Evolutionary conservation across 1,284 basidiomycete species (phyloP).

Genomic region (Trametes polyzona): DNA sequence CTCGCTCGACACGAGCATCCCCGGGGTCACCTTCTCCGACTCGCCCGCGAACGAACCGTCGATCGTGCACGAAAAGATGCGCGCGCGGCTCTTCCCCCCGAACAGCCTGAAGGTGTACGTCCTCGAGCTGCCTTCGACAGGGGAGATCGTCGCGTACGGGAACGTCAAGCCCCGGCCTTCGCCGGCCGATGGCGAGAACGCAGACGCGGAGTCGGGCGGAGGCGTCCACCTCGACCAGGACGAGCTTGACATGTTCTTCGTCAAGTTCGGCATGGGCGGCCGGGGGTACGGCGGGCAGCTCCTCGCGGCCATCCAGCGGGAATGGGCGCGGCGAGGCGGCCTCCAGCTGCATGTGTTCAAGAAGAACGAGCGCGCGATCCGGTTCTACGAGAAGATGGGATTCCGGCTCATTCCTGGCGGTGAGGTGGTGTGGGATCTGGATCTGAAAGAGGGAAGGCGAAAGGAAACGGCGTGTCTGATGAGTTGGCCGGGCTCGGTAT

Average conservation of each 20-base stretch:
- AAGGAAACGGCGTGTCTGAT: conserved; percentile 8
- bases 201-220: background rate
- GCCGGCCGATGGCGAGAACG: background rate
- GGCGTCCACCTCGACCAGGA: background rate
- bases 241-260: conserved; percentile 25
- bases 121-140: conserved; percentile 15
- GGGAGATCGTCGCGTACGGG: conserved; percentile 16
- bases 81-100: conserved; percentile 19
- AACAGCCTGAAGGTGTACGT: conserved; percentile 12
- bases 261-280: conserved; percentile 14
- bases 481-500: conserved; percentile 16
- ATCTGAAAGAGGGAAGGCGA: background rate
- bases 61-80: background rate
- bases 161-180: conserved; percentile 12
- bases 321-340: conserved; percentile 7
- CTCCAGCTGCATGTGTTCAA: conserved; percentile 18
- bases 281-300: conserved; percentile 20
- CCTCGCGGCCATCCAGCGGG: conserved; percentile 17
- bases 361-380: conserved; percentile 18
- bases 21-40: conserved; percentile 17
- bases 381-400: conserved; percentile 20
- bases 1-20: conserved; percentile 19
- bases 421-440: conserved; percentile 1
- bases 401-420: conserved; percentile 7
- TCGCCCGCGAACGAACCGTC: conserved; percentile 7